Evolutionary conservation across 2,329 filamentous ascomycete species (phyloP).

Genomic region (Aspergillus pseudoglaucus): DNA sequence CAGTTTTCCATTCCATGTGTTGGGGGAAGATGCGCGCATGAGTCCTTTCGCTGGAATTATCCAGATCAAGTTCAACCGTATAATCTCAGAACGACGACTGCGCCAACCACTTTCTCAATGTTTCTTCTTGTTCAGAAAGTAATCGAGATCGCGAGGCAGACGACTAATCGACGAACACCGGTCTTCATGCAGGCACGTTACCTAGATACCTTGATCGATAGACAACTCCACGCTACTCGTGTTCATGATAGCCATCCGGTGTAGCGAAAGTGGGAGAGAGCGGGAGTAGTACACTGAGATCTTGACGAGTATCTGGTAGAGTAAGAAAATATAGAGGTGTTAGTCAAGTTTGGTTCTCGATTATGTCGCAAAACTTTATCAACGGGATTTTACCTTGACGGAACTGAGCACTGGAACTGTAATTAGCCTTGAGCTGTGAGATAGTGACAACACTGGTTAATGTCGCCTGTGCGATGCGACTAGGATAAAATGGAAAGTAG

Average conservation of each 20-base stretch:
- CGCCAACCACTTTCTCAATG: constrained; percentile 2
- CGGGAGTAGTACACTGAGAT: constrained; percentile 21
- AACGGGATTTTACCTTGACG: constrained; percentile 3
- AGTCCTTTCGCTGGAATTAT: constrained; percentile 42
- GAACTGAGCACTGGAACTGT: background rate
- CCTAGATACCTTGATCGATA: constrained; percentile 37
- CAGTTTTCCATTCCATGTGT: constrained; percentile 10
- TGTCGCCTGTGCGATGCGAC: background rate
- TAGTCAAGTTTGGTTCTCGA: background rate
- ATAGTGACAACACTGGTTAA: background rate
- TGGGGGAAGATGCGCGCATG: constrained; percentile 25
- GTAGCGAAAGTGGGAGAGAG: constrained; percentile 12
- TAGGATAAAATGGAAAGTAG: constrained; percentile 1
- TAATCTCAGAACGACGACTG: constrained; percentile 36
- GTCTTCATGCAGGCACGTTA: constrained; percentile 35
- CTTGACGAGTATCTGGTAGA: background rate
- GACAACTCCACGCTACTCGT: constrained; percentile 34
- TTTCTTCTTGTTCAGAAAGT: background rate
- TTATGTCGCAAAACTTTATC: background rate
- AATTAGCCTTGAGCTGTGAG: background rate
- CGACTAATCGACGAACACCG: constrained; percentile 30
- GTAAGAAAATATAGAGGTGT: background rate
- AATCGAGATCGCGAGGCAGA: constrained; percentile 4
- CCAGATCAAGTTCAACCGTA: constrained; percentile 42
- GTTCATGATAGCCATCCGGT: constrained; percentile 29